A percentile compares a stretch with the other conserved stretches of the same genome.
Evolutionary conservation across 73 alveolate genomes (phyloP).

Genomic region (Paraurostyla sp.): DNA sequence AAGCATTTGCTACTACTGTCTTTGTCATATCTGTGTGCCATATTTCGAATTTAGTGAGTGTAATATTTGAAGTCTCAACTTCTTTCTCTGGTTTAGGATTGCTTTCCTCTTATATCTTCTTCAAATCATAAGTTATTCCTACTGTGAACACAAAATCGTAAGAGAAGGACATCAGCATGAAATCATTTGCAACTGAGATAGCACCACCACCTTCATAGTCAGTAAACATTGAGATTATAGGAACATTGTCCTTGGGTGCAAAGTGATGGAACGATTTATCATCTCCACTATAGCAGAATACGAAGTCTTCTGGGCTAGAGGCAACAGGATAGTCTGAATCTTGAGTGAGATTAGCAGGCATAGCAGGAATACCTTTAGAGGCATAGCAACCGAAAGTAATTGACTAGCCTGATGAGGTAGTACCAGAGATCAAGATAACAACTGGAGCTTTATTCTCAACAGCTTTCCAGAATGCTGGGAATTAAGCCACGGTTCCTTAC

Average conservation of each 20-base stretch:
- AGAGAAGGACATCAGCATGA: constrained; percentile 52
- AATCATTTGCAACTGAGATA: constrained; percentile 54
- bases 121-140: constrained; percentile 10
- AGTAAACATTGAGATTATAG: constrained; percentile 30
- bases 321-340: constrained; percentile 47
- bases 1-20: background rate
- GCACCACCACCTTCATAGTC: constrained; percentile 72
- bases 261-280: constrained; percentile 38
- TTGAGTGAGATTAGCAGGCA: background rate
- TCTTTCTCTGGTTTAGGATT: constrained; percentile 53
- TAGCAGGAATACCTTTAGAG: constrained; percentile 53
- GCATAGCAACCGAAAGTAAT: constrained; percentile 24
- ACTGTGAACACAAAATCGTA: constrained; percentile 42
- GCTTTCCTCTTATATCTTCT: background rate
- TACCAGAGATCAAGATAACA: background rate
- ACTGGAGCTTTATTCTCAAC: constrained; percentile 46
- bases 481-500: background rate
- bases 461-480: constrained; percentile 29
- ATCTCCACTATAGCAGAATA: constrained; percentile 50
- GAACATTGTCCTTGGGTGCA: background rate
- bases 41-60: constrained; percentile 21
- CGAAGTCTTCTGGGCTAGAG: constrained; percentile 57
- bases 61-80: background rate
- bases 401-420: background rate
- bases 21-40: constrained; percentile 37